Percentiles rank a stretch among this genome's conserved stretches.
These are phyloP conservation scores for Pigoraptor vietnamica DNA, from an alignment of 78 protist genomes.

Conservation along the genomic window DNA sequence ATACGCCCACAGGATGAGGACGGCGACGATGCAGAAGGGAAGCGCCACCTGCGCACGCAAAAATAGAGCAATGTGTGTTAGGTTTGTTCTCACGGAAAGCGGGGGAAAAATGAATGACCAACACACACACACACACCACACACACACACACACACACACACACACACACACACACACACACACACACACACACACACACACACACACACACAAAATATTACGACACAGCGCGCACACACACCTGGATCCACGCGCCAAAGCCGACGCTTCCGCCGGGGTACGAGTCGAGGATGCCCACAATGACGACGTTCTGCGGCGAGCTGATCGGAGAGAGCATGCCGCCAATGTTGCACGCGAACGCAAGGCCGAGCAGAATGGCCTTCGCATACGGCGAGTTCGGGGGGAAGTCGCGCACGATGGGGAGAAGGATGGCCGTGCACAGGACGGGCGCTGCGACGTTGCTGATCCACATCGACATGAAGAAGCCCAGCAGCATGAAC, in stretches of 20 bases:
- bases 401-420: constrained; percentile 2
- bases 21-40: background rate
- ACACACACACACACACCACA: background rate
- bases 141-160: background rate
- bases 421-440: background rate
- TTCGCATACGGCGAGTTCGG: background rate
- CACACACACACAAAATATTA: background rate
- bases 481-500: constrained; percentile 2
- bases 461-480: constrained; percentile 15
- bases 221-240: background rate
- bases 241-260: background rate
- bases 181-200: background rate
- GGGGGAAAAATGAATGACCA: no score
- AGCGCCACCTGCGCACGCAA: background rate
- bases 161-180: background rate
- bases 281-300: background rate
- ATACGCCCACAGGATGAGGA: background rate
- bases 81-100: no score
- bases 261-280: background rate
- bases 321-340: constrained; percentile 42
- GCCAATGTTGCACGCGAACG: constrained; percentile 36
- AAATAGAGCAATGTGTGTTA: background rate
- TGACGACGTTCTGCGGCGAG: constrained; percentile 36
- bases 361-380: constrained; percentile 19
- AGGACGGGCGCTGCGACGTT: constrained; percentile 42